phyloP scores from a whole-genome alignment of 2,329 filamentous ascomycete genomes.

The Trichoderma sp. region DNA sequence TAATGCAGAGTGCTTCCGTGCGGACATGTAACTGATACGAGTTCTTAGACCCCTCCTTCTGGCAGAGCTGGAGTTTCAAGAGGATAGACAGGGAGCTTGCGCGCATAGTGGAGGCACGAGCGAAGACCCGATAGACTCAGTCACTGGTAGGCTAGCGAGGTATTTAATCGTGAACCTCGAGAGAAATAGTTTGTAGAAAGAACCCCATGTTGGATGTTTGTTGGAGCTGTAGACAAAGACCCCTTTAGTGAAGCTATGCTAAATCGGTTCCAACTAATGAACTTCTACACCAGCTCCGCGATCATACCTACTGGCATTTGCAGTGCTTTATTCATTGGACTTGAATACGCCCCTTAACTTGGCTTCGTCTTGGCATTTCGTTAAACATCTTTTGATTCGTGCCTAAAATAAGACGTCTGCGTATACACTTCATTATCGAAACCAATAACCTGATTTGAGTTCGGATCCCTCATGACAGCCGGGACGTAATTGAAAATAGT shows the following conservation, averaged over 20 bases:
- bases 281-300: too few species aligned
- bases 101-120: background rate
- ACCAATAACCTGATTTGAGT: too few species aligned
- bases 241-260: background rate
- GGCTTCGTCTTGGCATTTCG: too few species aligned
- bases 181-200: rapidly evolving
- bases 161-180: background rate
- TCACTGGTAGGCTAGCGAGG: background rate
- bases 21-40: background rate
- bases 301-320: too few species aligned
- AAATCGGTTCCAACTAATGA: background rate
- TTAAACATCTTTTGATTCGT: too few species aligned
- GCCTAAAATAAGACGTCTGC: too few species aligned
- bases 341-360: too few species aligned
- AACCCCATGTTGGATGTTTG: background rate
- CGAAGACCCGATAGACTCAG: background rate
- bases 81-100: background rate
- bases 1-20: background rate
- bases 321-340: too few species aligned
- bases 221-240: background rate
- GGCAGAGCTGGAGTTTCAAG: background rate
- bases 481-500: too few species aligned
- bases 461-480: too few species aligned
- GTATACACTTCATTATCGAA: too few species aligned
- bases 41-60: background rate